phyloP scores from a whole-genome alignment of 768 basidiomycete genomes.

The Tremella mesenterica region DNA sequence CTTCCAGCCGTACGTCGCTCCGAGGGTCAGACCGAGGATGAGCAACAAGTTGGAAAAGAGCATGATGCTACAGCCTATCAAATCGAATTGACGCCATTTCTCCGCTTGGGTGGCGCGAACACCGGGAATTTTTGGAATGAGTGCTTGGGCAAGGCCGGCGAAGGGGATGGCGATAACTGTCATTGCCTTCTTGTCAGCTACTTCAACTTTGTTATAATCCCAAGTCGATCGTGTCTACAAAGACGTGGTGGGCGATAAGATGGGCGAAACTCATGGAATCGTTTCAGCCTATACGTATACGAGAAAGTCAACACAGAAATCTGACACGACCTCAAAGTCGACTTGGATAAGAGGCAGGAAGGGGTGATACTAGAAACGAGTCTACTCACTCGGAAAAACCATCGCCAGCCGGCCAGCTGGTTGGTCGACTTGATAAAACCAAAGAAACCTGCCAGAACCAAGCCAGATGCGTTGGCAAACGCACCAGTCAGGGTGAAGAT shows the following conservation, averaged over 20 bases:
- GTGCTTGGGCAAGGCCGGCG: conserved; percentile 10
- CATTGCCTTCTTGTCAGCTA: not conserved
- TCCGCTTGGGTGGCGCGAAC: conserved; percentile 14
- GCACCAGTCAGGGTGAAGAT: conserved; percentile 24
- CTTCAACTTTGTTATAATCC: not conserved
- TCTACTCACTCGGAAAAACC: conserved; percentile 24
- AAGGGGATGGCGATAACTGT: conserved; percentile 6
- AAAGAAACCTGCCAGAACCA: conserved; percentile 28
- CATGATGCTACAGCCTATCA: conserved; percentile 11
- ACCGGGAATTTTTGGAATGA: conserved; percentile 20
- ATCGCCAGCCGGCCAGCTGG: conserved; percentile 34
- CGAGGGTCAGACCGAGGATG: conserved; percentile 29
- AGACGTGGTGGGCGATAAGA: not conserved
- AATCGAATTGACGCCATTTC: conserved; percentile 15
- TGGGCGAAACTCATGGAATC: not conserved
- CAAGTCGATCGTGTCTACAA: not conserved
- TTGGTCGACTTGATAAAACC: conserved; percentile 22
- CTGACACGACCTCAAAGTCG: not conserved
- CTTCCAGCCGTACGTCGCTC: conserved; percentile 29
- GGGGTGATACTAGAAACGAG: not conserved
- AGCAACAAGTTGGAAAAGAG: conserved; percentile 17
- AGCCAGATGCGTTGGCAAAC: conserved; percentile 6
- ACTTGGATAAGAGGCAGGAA: not conserved
- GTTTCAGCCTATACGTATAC: too few relatives aligned
- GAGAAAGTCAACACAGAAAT: too few relatives aligned